phyloP scores from a whole-genome alignment of 805 yeast genomes.

The Scheffersomyces coipomensis region DNA sequence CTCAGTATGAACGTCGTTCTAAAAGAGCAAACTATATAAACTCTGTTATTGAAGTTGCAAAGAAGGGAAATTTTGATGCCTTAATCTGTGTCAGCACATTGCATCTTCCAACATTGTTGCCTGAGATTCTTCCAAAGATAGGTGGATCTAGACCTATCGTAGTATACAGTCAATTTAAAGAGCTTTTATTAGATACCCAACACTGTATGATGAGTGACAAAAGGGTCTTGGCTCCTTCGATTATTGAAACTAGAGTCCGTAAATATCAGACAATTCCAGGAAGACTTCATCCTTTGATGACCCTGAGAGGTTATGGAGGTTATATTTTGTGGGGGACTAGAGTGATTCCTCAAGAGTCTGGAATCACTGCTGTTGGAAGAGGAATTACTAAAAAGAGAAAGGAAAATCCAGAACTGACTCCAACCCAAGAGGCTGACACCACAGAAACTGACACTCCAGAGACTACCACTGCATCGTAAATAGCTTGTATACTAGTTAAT shows the following conservation, averaged over 20 bases:
- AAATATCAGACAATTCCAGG: conserved; percentile 93
- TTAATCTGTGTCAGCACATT: conserved; percentile 72
- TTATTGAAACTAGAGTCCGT: conserved; percentile 78
- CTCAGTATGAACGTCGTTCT: conserved; percentile 65
- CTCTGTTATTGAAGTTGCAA: conserved; percentile 49
- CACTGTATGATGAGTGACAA: conserved; percentile 65
- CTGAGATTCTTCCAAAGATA: conserved; percentile 57
- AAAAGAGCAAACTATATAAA: conserved; percentile 54
- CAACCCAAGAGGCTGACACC: not conserved
- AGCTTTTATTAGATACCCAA: conserved; percentile 70
- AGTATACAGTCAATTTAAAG: conserved; percentile 79
- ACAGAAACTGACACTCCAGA: no score
- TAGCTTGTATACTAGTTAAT: no score
- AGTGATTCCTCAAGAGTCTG: conserved; percentile 65
- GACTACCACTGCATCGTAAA: no score
- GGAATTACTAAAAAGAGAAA: conserved; percentile 46
- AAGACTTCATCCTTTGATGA: conserved; percentile 92
- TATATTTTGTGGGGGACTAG: conserved; percentile 74
- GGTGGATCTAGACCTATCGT: conserved; percentile 89
- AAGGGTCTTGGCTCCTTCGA: conserved; percentile 76
- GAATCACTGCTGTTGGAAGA: conserved; percentile 68
- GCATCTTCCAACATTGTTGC: conserved; percentile 63
- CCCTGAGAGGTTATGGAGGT: conserved; percentile 91
- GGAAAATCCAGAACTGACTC: conserved; percentile 4
- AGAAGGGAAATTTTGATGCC: conserved; percentile 65